A percentile compares a stretch with the other conserved stretches of the same genome.
Conservation (phyloP, 2,329 filamentous ascomycete species). For the Microcyclospora pomicola region DNA sequence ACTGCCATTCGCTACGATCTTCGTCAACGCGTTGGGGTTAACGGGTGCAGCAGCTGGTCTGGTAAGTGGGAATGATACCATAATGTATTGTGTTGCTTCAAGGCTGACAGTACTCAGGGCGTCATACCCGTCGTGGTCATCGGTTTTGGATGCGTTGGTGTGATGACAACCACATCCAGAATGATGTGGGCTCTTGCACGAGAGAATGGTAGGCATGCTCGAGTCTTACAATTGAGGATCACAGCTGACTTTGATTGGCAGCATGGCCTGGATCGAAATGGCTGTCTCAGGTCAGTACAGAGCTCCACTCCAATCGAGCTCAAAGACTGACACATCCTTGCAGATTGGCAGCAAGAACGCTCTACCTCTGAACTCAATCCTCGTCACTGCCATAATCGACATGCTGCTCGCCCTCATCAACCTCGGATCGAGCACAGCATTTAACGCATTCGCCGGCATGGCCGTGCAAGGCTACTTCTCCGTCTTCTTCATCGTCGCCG, state of each 20-base stretch:
- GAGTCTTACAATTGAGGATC: slow-evolving; percentile 11
- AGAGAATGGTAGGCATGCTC: slow-evolving; percentile 17
- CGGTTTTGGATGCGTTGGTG: slow-evolving; percentile 4
- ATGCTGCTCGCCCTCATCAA: slow-evolving; percentile 16
- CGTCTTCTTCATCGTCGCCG: slow-evolving; percentile 29
- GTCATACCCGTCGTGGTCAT: slow-evolving; percentile 9
- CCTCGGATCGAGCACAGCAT: slow-evolving; percentile 14
- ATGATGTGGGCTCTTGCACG: slow-evolving; percentile 26
- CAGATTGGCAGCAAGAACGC: background rate
- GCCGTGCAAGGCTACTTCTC: slow-evolving; percentile 26
- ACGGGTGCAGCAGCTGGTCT: slow-evolving; percentile 1
- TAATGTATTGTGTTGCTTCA: slow-evolving; percentile 6
- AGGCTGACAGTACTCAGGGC: slow-evolving; percentile 4
- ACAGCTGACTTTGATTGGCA: too few species aligned
- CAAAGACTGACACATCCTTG: too few species aligned
- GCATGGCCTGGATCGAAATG: slow-evolving; percentile 1
- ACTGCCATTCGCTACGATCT: slow-evolving; percentile 3
- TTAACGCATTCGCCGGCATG: slow-evolving; percentile 28
- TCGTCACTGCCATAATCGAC: slow-evolving; percentile 12
- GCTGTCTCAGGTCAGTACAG: slow-evolving; percentile 5
- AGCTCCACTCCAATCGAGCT: too few species aligned
- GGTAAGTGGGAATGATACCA: background rate
- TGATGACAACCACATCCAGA: slow-evolving; percentile 15
- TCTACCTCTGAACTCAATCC: slow-evolving; percentile 15
- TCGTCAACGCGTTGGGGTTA: background rate